Evolutionary conservation across 1,139 yeast species (phyloP), one percentile per base, ranked within the genome.

Genomic region (Candida freyschussii): DNA sequence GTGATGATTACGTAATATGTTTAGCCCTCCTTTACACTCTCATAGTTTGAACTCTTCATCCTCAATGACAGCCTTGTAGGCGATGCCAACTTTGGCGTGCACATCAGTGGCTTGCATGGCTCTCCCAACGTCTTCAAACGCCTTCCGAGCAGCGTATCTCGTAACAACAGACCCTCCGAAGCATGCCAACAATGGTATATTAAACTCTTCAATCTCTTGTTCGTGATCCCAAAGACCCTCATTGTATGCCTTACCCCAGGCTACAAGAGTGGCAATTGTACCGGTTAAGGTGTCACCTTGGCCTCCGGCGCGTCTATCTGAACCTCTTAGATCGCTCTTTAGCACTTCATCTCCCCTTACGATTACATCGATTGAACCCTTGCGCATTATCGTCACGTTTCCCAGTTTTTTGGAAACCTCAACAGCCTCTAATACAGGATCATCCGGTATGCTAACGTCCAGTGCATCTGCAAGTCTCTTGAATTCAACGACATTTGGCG

Each of bases 401-500:
- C 81, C 83, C 24, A 86, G 60, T 16, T 56, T 52, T 21, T 62
- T 51, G 1, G 94, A 76, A n/a, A 87, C 58, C 13, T 32, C 23
- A 1, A 36, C 27, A 0, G 52, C 40, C 13, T 44, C 48, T 11
- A 34, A 14, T 7, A 32, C 29, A 7, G 26, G 27, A 13, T 40
- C 30, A 1, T 32, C 26, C 1, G 19, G 24, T 4, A 28, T 8
- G 3, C 59, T 54, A 10, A 75, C 52, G 2, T 63, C 65, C 22
- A 67, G 52, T 0, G 76, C 66, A 15, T 73, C 63, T 23, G 74
- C 72, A 7, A 89, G 60, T 22, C 97, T 63, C 37, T 69, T 66
- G 52, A 87, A 86, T 56, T 91, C 98, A 28, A 81, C 80, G 8
- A 85, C 80, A 53, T 91, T 91, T 11, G 98, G 98, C 1, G 98